A percentile compares a stretch with the other conserved stretches of the same genome.
Evolutionary conservation across 2,329 filamentous ascomycete species (phyloP).

Genomic region (Aspergillus felis): DNA sequence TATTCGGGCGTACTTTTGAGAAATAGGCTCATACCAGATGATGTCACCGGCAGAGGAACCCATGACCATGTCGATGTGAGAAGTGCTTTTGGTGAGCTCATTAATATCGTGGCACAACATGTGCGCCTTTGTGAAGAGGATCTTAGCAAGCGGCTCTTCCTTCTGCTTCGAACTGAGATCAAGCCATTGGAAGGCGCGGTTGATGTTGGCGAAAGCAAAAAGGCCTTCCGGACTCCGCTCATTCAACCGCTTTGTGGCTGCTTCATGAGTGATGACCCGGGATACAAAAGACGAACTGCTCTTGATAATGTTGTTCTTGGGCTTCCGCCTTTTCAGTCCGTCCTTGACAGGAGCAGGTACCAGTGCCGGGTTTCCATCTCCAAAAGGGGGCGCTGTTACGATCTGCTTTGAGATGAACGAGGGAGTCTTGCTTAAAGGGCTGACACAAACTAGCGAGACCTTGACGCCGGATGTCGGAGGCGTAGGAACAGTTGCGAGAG

Average conservation of each 20-base stretch:
- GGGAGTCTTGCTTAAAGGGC: conserved; percentile 51
- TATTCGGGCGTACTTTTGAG: conserved; percentile 88
- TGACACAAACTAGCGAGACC: conserved; percentile 71
- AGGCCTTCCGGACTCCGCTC: conserved; percentile 75
- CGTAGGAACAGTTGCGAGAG: conserved; percentile 76
- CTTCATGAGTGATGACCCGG: conserved; percentile 88
- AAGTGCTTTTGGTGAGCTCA: conserved; percentile 68
- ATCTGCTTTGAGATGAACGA: conserved; percentile 46
- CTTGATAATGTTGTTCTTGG: conserved; percentile 97
- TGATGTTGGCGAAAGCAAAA: conserved; percentile 93
- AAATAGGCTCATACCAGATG: conserved; percentile 97
- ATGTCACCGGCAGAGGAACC: conserved; percentile 96
- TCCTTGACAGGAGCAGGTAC: conserved; percentile 62
- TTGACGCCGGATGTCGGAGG: conserved; percentile 84
- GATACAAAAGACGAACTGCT: conserved; percentile 98
- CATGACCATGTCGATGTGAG: conserved; percentile 87
- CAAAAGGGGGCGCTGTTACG: conserved; percentile 64
- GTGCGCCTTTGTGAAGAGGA: conserved; percentile 94
- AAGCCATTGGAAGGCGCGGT: conserved; percentile 92
- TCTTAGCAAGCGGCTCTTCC: conserved; percentile 89
- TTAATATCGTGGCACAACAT: conserved; percentile 95
- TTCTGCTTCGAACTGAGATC: conserved; percentile 69
- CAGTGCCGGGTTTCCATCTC: conserved; percentile 77
- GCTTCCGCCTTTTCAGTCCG: conserved; percentile 73
- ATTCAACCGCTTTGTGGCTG: conserved; percentile 69